Evolutionary conservation across 179 eudicot species (phyloP).

Genomic region (Silene noctiflora): DNA sequence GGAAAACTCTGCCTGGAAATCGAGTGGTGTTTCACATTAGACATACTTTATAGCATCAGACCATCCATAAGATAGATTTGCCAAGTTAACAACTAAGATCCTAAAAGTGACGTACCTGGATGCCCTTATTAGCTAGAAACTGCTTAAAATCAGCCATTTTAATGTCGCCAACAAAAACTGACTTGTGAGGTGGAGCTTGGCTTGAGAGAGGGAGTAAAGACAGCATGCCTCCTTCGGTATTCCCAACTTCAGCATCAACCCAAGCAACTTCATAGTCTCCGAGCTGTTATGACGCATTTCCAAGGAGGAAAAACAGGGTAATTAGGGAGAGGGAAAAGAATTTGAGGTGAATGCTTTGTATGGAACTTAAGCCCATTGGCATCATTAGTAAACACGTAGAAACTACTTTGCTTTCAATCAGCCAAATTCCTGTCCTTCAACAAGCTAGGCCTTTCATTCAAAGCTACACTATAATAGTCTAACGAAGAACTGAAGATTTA

Average conservation of each 20-base stretch:
- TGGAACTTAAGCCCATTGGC: background rate
- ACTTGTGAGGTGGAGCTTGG: slow-evolving; percentile 73
- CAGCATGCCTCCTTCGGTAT: slow-evolving; percentile 60
- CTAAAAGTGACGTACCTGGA: slow-evolving; percentile 52
- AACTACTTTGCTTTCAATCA: background rate
- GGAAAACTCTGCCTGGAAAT: slow-evolving; percentile 75
- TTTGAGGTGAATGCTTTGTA: background rate
- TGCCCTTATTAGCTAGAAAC: slow-evolving; percentile 79
- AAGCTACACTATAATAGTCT: background rate
- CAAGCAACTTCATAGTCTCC: slow-evolving; percentile 95
- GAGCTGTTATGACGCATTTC: slow-evolving; percentile 43
- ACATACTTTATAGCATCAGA: slow-evolving; percentile 2
- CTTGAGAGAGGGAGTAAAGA: slow-evolving; percentile 76
- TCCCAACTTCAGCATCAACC: slow-evolving; percentile 89
- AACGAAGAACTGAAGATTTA: background rate
- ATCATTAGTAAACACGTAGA: background rate
- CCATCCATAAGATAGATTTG: background rate
- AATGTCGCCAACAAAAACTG: slow-evolving; percentile 87
- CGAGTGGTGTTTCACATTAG: background rate
- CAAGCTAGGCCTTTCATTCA: background rate
- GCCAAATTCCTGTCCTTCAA: background rate
- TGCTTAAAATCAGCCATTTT: slow-evolving; percentile 97
- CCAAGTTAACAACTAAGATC: background rate
- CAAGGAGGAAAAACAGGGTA: background rate
- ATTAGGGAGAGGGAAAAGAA: background rate